Evolutionary conservation across 192 early-diverging fungal genomes (phyloP), one percentile per base, ranked within the genome.

Genomic region (Spizellomyces punctatus): DNA sequence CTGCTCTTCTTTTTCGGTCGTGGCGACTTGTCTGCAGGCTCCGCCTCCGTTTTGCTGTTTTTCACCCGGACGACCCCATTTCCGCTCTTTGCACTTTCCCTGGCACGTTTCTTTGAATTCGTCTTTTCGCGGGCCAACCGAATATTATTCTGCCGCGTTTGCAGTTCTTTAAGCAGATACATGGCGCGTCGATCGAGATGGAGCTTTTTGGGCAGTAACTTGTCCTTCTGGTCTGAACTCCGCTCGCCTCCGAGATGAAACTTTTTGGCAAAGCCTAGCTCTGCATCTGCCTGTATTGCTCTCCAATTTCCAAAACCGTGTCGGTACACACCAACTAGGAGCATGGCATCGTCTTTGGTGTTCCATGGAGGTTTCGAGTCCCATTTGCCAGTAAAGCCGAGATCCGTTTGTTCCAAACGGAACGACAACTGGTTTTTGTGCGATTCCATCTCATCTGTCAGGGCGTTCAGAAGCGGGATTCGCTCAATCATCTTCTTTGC

Each of bases 231-330:
- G 10, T 82, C 81, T 2, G 46, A 68, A 44, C 64, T 72, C 8
- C 62, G 41, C 36, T 67, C 75, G 1, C 63, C 65, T 0, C 75
- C 86, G 43, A 96, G 72, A 73, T 94, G 92, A 71, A 99, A 94
- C 78, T 98, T 99, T 59, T 88, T 87, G 10, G 65, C 50, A 58
- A 99, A 86, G 0, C 91, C 90, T n/a, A 99, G 79, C 0, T 82
- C 73, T 2, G 78, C 36, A 72, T 99, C 96, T 5, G 88, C 86
- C 58, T 92, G 91, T 10, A 99, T 96, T 63, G 82, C 76, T 58
- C 86, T 78, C 96, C 95, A 98, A 43, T 73, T 66, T 12, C 96
- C 95, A 80, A 94, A 96, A 27, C 98, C 98, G 75, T 98, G 89
- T 60, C 86, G 83, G 77, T 94, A 93, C 54, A 99, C 91, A 61